Evolutionary conservation across 2,329 filamentous ascomycete genomes (phyloP).

Genomic region (Arthrinium puccinioides): DNA sequence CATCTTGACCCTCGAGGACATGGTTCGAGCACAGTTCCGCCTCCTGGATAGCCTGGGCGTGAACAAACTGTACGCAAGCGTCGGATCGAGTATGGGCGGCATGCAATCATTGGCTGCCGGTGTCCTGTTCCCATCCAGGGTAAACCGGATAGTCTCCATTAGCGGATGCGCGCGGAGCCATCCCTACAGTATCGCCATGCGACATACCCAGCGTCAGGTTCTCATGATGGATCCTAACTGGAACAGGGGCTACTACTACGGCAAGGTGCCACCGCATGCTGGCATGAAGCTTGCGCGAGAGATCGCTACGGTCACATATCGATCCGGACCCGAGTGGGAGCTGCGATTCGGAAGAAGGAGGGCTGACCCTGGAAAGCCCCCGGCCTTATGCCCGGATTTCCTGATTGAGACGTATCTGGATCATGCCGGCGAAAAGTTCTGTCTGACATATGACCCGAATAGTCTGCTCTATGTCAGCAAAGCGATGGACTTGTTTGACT

Average conservation of each 20-base stretch:
- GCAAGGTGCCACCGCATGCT: conserved; percentile 77
- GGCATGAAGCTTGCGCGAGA: conserved; percentile 98
- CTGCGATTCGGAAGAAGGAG: conserved; percentile 82
- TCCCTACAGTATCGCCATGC: conserved; percentile 97
- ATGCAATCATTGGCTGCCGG: conserved; percentile 94
- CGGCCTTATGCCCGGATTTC: conserved; percentile 94
- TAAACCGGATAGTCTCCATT: conserved; percentile 78
- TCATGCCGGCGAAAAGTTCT: conserved; percentile 97
- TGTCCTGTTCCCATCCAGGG: conserved; percentile 72
- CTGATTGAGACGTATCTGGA: conserved; percentile 97
- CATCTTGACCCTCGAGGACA: conserved; percentile 91
- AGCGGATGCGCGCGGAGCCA: conserved; percentile 91
- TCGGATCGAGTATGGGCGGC: conserved; percentile 95
- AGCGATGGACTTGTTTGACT: conserved; percentile 96
- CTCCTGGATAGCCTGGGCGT: conserved; percentile 76
- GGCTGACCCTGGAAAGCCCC: conserved; percentile 78
- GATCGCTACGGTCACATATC: conserved; percentile 96
- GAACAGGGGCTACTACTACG: conserved; percentile 93
- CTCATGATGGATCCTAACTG: conserved; percentile 99
- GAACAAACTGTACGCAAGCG: conserved; percentile 75
- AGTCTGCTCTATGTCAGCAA: conserved; percentile 95
- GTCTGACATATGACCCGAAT: conserved; percentile 92
- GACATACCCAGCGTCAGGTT: conserved; percentile 93
- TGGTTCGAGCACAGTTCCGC: conserved; percentile 93
- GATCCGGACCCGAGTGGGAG: conserved; percentile 96